A percentile compares a stretch with the other conserved stretches of the same genome.
These are phyloP conservation scores for Yarrowia phangngaensis DNA, from an alignment of 805 yeast species.

Conservation along the genomic window DNA sequence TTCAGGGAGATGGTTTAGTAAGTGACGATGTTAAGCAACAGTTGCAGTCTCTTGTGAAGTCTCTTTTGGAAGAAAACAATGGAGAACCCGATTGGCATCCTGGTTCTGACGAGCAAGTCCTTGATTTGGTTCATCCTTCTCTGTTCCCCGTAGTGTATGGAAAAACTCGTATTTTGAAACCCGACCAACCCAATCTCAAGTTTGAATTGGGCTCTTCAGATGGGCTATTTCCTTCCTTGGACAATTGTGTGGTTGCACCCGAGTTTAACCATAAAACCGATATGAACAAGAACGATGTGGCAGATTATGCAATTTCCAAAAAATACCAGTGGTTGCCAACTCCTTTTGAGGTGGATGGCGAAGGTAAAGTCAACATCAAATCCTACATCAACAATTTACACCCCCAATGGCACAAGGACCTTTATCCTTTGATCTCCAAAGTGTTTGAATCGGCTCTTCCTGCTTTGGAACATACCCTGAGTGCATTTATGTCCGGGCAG, in stretches of 20 bases:
- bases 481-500: conserved; percentile 28
- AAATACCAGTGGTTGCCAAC: conserved; percentile 45
- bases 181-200: conserved; percentile 1
- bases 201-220: conserved; percentile 9
- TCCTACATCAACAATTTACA: conserved; percentile 46
- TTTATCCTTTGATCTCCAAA: conserved; percentile 39
- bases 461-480: conserved; percentile 38
- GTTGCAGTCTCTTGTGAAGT: conserved; percentile 13
- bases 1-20: conserved; percentile 34
- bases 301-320: conserved; percentile 30
- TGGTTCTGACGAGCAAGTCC: conserved; percentile 40
- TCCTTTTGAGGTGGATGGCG: conserved; percentile 28
- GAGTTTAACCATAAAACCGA: not conserved
- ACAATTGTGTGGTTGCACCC: conserved; percentile 1
- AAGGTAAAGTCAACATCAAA: conserved; percentile 32
- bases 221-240: conserved; percentile 1
- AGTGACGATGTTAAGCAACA: conserved; percentile 29
- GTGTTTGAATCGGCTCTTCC: conserved; percentile 40
- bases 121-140: conserved; percentile 46
- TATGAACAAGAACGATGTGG: conserved; percentile 15
- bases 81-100: conserved; percentile 42
- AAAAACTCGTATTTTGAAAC: not conserved
- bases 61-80: conserved; percentile 29
- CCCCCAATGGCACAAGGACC: conserved; percentile 35
- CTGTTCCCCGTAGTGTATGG: conserved; percentile 42